phyloP scores from a whole-genome alignment of 352 stramenopile genomes.

The Phytophthora foliorum region DNA sequence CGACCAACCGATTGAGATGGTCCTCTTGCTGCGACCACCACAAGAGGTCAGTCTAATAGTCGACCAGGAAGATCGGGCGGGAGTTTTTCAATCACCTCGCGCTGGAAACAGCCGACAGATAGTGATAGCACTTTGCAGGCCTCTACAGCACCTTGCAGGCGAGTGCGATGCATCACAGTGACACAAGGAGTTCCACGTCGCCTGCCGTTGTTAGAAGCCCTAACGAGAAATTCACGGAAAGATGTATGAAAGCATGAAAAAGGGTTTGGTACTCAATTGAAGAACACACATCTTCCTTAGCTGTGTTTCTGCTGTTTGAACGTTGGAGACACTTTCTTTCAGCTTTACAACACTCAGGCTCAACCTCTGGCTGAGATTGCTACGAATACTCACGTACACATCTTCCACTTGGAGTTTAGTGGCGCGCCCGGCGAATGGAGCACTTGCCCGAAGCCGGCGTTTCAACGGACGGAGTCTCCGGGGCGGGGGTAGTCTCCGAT shows the following conservation, averaged over 20 bases:
- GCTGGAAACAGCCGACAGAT: slow-evolving; percentile 29
- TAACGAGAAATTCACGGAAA: slow-evolving; percentile 10
- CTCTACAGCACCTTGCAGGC: slow-evolving; percentile 19
- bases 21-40: slow-evolving; percentile 19
- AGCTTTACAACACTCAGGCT: slow-evolving; percentile 20
- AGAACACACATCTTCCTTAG: neutral
- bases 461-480: slow-evolving; percentile 25
- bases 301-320: neutral
- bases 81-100: slow-evolving; percentile 19
- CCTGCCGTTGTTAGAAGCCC: too few species aligned
- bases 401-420: slow-evolving; percentile 18
- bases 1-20: slow-evolving; percentile 1
- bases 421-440: slow-evolving; percentile 25
- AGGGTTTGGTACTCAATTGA: neutral
- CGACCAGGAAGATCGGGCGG: slow-evolving; percentile 17
- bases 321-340: neutral
- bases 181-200: neutral
- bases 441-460: slow-evolving; percentile 24
- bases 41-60: slow-evolving; percentile 21
- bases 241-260: slow-evolving; percentile 4
- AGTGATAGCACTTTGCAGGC: slow-evolving; percentile 7
- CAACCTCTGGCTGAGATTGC: slow-evolving; percentile 7
- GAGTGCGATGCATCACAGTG: slow-evolving; percentile 17
- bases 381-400: slow-evolving; percentile 23
- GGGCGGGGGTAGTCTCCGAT: slow-evolving; percentile 8